Evolutionary conservation across 1,284 basidiomycete species (phyloP), one percentile per base, ranked within the genome.

Genomic region (Trichosporon sp.): DNA sequence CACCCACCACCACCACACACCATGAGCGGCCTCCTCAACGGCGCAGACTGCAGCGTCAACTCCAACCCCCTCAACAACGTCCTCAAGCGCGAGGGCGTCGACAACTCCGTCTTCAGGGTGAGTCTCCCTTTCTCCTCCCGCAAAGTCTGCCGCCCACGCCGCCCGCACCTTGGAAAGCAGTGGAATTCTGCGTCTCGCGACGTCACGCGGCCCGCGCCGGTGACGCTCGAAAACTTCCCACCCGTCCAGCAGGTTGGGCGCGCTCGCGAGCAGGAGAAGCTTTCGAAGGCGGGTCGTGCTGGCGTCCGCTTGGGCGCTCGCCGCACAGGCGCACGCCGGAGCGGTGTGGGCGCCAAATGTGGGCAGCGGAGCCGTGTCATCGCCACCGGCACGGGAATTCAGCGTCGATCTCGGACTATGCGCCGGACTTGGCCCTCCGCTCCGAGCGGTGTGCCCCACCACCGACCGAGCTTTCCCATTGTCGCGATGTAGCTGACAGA

Each of bases 21-120:
- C 58, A 83, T 82, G 81, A 80, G 82, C 70, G 77, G 85, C 69
- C 88, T 98, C 72, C 89, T 98, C 74, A 94, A 92, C 67, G 95
- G 94, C 73, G 89, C 93, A 66, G 95, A 96, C 83, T 97, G 95
- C 83, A 91, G 91, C 8, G 88, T 90, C 25, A 87, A 89, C 6
- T 87, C 90, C 67, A 98, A 98, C 80, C 93, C 95, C 3, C 86
- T 99, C 34, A 89, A 92, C 21, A 91, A 94, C 77, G 90, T 98
- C 56, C 86, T 96, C 70, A 98, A 98, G 82, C 92, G 97, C 76
- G 89, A 94, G 4, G 92, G 95, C 72, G 89, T 89, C 3, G 95
- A 98, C 83, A 89, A 91, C 68, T 93, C 92, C 77, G 82, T 97
- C 21, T 80, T 81, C 70, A 71, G 78, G 58, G 82, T 83, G 65